Evolutionary conservation across 257 asterid species (phyloP).

Genomic region (Solanum rostratum): DNA sequence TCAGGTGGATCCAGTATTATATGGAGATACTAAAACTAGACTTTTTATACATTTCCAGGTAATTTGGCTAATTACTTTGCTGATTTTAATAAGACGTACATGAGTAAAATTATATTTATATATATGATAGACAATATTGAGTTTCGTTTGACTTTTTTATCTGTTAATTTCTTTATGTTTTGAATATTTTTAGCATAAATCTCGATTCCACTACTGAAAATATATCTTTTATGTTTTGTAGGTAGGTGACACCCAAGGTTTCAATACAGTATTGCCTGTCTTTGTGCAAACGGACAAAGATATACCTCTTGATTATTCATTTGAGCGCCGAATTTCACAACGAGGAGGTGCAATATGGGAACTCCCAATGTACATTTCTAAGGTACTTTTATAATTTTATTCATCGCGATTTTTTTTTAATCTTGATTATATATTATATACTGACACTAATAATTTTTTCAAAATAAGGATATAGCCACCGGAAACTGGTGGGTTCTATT

Average conservation of each 20-base stretch:
- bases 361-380: background rate
- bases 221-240: background rate
- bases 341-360: background rate
- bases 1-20: background rate
- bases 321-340: background rate
- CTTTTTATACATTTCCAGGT: background rate
- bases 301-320: background rate
- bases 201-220: background rate
- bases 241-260: background rate
- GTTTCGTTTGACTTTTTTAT: background rate
- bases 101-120: background rate
- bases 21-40: background rate
- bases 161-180: background rate
- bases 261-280: background rate
- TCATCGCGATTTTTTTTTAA: background rate
- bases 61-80: background rate
- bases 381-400: background rate
- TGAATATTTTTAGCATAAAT: background rate
- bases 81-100: background rate
- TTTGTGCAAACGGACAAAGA: background rate
- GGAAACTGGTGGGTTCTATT: background rate
- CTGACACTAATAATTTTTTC: background rate
- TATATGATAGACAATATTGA: background rate
- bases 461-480: background rate
- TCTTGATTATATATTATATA: background rate